Conservation (phyloP, 805 yeast species). For the Suhomyces kilbournensis region DNA sequence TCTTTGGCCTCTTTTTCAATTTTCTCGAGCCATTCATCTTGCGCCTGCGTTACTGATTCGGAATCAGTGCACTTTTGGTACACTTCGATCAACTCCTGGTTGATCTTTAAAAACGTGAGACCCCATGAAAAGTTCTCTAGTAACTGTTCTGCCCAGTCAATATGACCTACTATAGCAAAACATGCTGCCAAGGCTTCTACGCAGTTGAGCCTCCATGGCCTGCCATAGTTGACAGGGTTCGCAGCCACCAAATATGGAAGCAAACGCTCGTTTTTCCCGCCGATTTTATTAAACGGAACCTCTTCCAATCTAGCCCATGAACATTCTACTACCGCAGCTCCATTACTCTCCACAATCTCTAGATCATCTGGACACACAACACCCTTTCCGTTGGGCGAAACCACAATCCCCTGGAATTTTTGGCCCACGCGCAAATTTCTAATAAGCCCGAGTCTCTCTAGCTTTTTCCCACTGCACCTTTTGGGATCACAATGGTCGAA, state of each 20-base stretch:
- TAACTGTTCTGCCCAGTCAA: conserved; percentile 81
- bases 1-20: conserved; percentile 65
- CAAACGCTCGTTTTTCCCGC: conserved; percentile 83
- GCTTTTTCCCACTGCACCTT: conserved; percentile 91
- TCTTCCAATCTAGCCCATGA: conserved; percentile 98
- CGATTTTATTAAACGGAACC: conserved; percentile 89
- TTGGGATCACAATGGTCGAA: conserved; percentile 98
- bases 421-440: conserved; percentile 83
- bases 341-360: conserved; percentile 70
- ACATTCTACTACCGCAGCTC: conserved; percentile 98
- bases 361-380: conserved; percentile 88
- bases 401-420: conserved; percentile 85
- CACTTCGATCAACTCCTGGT: conserved; percentile 69
- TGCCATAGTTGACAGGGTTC: conserved; percentile 94
- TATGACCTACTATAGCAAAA: conserved; percentile 87
- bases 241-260: conserved; percentile 94
- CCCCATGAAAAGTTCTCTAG: conserved; percentile 92
- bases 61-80: conserved; percentile 82
- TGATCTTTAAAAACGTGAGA: conserved; percentile 75
- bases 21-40: conserved; percentile 67
- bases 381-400: conserved; percentile 86
- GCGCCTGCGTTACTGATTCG: conserved; percentile 67
- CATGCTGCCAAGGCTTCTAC: conserved; percentile 98
- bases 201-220: conserved; percentile 93
- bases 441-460: conserved; percentile 84